phyloP scores from a whole-genome alignment of 192 early-diverging fungal genomes.

The Backusella psychrophila region DNA sequence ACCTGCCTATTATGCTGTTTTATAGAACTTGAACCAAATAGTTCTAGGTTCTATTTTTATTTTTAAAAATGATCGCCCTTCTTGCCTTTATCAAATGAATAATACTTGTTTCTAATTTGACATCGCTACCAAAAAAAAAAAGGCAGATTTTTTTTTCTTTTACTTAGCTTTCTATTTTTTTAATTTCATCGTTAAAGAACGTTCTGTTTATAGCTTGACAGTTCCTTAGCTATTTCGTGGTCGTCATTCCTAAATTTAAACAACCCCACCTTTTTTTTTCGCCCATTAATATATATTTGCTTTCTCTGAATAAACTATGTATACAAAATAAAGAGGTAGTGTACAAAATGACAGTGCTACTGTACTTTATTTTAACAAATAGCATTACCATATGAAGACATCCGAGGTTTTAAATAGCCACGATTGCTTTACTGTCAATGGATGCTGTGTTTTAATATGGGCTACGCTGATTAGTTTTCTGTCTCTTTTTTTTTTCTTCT shows the following conservation, averaged over 20 bases:
- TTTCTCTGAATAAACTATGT: background rate
- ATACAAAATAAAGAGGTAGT: background rate
- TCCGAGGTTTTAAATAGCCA: background rate
- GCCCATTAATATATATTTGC: background rate
- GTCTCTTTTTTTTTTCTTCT: too few species aligned
- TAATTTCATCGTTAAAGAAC: background rate
- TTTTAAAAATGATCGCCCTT: too few species aligned
- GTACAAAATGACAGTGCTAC: background rate
- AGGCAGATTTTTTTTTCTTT: background rate
- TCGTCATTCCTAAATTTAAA: background rate
- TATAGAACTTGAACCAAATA: too few species aligned
- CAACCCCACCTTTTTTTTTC: background rate
- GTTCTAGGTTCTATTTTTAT: too few species aligned
- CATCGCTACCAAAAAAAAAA: too few species aligned
- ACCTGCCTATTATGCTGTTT: too few species aligned
- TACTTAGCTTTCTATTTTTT: background rate
- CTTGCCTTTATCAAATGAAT: too few species aligned
- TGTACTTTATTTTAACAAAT: background rate
- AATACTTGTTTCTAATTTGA: too few species aligned
- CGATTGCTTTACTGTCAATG: background rate
- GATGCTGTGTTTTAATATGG: background rate
- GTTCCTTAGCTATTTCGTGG: background rate
- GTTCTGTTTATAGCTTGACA: background rate
- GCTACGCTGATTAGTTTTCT: background rate
- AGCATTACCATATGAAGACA: background rate